Evolutionary conservation across 2,329 filamentous ascomycete genomes (phyloP).

Genomic region (Scedosporium boydii): DNA sequence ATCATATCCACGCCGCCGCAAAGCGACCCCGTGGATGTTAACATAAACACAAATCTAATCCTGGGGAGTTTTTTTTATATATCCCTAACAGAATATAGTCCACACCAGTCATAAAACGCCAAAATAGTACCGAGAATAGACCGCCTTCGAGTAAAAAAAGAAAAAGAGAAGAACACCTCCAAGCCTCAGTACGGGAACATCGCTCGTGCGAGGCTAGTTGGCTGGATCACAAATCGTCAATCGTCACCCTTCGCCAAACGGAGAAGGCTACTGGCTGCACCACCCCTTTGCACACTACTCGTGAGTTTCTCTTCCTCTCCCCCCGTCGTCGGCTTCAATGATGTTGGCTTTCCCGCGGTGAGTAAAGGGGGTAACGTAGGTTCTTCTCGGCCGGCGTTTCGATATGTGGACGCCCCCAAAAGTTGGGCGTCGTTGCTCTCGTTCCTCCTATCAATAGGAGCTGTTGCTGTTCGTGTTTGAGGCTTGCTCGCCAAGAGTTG

Average conservation of each 20-base stretch:
- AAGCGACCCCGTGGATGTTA: too few species aligned
- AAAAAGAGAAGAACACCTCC: too few species aligned
- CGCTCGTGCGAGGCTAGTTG: too few species aligned
- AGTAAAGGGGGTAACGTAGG: not conserved
- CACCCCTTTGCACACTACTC: slow-evolving; percentile 36
- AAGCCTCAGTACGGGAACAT: not conserved
- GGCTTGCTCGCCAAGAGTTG: not conserved
- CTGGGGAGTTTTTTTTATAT: too few species aligned
- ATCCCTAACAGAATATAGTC: too few species aligned
- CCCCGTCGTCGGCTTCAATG: not conserved
- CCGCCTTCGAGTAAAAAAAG: too few species aligned
- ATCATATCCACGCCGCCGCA: too few species aligned
- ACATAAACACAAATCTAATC: too few species aligned
- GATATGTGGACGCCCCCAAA: not conserved
- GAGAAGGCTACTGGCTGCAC: slow-evolving; percentile 43
- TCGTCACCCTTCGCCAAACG: slow-evolving; percentile 27
- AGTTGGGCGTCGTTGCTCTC: not conserved
- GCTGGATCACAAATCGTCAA: not conserved
- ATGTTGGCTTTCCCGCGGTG: not conserved
- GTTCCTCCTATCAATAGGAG: not conserved
- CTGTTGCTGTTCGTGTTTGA: not conserved
- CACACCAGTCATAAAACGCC: too few species aligned
- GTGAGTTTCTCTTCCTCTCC: slow-evolving; percentile 22
- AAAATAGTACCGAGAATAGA: too few species aligned
- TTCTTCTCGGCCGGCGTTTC: not conserved